Percentiles rank a stretch among this genome's conserved stretches.
Evolutionary conservation across 495 filamentous ascomycete genomes (phyloP).

Genomic region (Aspergillus conjunctus): DNA sequence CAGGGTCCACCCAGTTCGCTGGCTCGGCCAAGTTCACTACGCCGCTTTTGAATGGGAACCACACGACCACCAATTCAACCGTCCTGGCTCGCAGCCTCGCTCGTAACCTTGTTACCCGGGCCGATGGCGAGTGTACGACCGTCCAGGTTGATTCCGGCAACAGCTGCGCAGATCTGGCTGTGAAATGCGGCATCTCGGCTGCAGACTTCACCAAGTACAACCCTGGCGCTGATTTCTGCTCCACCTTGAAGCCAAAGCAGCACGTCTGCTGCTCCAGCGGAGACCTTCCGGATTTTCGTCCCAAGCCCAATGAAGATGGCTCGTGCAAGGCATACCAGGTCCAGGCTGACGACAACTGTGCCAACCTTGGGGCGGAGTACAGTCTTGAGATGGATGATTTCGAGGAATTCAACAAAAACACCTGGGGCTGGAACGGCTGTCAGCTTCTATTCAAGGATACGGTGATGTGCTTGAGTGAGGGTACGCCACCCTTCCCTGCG

Average conservation of each 20-base stretch:
- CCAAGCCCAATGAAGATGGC: constrained; percentile 44
- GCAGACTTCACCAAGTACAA: constrained; percentile 45
- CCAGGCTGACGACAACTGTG: constrained; percentile 33
- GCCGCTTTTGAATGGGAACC: too few relatives aligned
- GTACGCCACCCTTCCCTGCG: constrained; percentile 48
- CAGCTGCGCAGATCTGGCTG: constrained; percentile 4
- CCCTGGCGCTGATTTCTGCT: constrained; percentile 36
- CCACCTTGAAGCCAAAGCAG: constrained; percentile 35
- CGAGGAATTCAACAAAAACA: constrained; percentile 43
- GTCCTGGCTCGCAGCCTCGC: not conserved
- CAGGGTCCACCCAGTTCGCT: constrained; percentile 19
- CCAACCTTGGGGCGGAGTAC: not conserved
- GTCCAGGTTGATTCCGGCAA: not conserved
- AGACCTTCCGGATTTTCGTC: constrained; percentile 40
- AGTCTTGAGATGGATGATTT: constrained; percentile 26
- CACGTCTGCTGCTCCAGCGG: constrained; percentile 52
- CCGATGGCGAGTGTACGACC: not conserved
- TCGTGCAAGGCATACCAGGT: constrained; percentile 42
- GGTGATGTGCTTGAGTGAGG: constrained; percentile 52
- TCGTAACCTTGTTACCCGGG: too few relatives aligned
- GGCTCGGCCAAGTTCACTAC: constrained; percentile 15
- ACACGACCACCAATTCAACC: too few relatives aligned
- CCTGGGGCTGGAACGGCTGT: constrained; percentile 28
- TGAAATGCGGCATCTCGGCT: constrained; percentile 6
- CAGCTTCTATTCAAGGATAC: constrained; percentile 13